A percentile compares a stretch with the other conserved stretches of the same genome.
phyloP scores from a whole-genome alignment of 2,329 filamentous ascomycete species.

The Botrytis paeoniae region DNA sequence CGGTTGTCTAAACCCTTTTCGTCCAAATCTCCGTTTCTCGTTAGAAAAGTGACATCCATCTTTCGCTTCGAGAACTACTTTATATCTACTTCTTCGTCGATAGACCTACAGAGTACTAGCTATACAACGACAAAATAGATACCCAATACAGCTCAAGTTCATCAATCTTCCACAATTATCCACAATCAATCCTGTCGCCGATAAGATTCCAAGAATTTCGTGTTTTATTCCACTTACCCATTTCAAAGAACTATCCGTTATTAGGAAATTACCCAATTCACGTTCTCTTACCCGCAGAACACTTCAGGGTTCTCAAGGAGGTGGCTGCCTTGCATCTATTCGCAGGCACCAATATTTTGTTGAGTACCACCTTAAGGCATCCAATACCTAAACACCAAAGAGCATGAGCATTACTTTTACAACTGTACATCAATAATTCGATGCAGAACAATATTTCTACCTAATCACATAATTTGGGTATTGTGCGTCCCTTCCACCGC shows the following conservation, averaged over 20 bases:
- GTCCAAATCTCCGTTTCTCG: background rate
- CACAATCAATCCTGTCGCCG: background rate
- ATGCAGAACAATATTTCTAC: conserved; percentile 1
- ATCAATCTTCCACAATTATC: background rate
- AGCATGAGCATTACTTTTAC: background rate
- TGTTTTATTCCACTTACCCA: background rate
- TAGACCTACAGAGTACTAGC: background rate
- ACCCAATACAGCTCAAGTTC: background rate
- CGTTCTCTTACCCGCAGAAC: background rate
- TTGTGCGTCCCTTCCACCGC: background rate
- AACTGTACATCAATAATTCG: background rate
- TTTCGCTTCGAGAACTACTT: conserved; percentile 2
- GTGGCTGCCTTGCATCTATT: conserved; percentile 13
- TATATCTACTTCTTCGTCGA: conserved; percentile 3
- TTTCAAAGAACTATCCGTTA: background rate
- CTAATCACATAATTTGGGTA: background rate
- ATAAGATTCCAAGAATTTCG: too few relatives aligned
- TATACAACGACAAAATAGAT: background rate
- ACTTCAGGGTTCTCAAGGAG: background rate
- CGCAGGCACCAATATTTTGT: conserved; percentile 11
- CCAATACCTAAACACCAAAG: background rate
- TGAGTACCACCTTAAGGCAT: background rate
- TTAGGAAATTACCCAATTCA: background rate
- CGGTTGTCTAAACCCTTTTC: conserved; percentile 3
- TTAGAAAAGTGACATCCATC: background rate